A percentile compares a stretch with the other conserved stretches of the same genome.
Evolutionary conservation across 139 green algal genomes (phyloP).

Genomic region (Volvox reticuliferus): DNA sequence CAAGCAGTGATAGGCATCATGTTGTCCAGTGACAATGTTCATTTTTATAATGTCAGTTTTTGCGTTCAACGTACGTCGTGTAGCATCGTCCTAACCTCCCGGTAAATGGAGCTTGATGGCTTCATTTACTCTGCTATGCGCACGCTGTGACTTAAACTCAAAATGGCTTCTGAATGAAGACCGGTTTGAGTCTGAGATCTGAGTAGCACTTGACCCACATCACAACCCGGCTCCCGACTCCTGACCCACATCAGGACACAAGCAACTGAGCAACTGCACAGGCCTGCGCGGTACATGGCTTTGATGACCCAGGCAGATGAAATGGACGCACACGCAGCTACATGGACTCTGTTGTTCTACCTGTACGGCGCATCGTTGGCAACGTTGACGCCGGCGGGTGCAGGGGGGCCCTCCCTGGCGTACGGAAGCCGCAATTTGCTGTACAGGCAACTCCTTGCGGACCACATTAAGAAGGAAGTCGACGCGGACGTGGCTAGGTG

Average conservation of each 20-base stretch:
- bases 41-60: no score
- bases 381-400: constrained; percentile 63
- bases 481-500: constrained; percentile 39
- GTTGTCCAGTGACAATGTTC: no score
- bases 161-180: no score
- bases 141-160: no score
- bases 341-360: constrained; percentile 80
- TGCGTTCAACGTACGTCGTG: no score
- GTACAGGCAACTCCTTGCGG: constrained; percentile 61
- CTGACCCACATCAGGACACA: constrained; percentile 45
- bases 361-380: constrained; percentile 66
- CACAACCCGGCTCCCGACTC: not conserved
- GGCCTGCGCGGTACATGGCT: constrained; percentile 66
- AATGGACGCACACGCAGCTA: constrained; percentile 71
- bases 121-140: no score
- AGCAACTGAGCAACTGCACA: constrained; percentile 65
- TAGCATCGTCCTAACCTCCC: no score
- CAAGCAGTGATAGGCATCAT: no score
- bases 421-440: constrained; percentile 66
- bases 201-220: not conserved
- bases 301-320: constrained; percentile 65
- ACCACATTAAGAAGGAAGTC: constrained; percentile 50
- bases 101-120: no score
- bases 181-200: no score
- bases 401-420: constrained; percentile 56